Evolutionary conservation across 768 basidiomycete species (phyloP).

Genomic region (Leccinum truebloodii): DNA sequence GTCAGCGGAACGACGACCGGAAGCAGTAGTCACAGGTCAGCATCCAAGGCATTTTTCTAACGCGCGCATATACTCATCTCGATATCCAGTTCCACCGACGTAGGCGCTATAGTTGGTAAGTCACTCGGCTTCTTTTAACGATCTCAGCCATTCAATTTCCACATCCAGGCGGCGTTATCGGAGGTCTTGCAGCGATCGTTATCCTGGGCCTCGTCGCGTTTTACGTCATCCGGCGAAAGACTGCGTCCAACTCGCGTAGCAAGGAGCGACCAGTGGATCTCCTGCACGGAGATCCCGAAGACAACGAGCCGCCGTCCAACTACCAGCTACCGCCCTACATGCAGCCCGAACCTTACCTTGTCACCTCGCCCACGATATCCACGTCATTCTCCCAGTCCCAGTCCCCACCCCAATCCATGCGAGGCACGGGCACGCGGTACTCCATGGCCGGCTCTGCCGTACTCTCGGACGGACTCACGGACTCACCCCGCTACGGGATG

Average conservation of each 20-base stretch:
- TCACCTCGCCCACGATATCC: constrained; percentile 59
- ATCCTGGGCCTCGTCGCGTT: constrained; percentile 42
- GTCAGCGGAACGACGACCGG: constrained; percentile 34
- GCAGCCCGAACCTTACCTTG: constrained; percentile 73
- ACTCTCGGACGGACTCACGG: constrained; percentile 16
- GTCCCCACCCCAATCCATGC: constrained; percentile 24
- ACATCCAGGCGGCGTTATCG: constrained; percentile 50
- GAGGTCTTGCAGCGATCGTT: constrained; percentile 54
- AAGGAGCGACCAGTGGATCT: constrained; percentile 70
- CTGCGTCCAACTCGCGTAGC: constrained; percentile 32
- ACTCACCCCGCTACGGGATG: constrained; percentile 29
- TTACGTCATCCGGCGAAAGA: constrained; percentile 53
- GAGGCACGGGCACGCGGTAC: constrained; percentile 24
- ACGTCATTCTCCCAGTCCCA: constrained; percentile 31
- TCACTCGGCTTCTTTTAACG: neutral
- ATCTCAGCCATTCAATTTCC: constrained; percentile 11
- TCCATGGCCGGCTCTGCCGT: constrained; percentile 25
- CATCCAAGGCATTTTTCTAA: neutral
- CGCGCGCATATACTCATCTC: constrained; percentile 1
- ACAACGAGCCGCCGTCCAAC: constrained; percentile 40
- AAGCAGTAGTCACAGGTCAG: constrained; percentile 28
- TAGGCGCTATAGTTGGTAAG: constrained; percentile 54
- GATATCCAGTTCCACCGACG: constrained; percentile 36
- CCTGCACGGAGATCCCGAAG: constrained; percentile 57
- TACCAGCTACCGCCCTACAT: constrained; percentile 70